Base-by-base conservation (phyloP, 2,329 filamentous ascomycete species). In the Cladorrhinum sp. region DNA sequence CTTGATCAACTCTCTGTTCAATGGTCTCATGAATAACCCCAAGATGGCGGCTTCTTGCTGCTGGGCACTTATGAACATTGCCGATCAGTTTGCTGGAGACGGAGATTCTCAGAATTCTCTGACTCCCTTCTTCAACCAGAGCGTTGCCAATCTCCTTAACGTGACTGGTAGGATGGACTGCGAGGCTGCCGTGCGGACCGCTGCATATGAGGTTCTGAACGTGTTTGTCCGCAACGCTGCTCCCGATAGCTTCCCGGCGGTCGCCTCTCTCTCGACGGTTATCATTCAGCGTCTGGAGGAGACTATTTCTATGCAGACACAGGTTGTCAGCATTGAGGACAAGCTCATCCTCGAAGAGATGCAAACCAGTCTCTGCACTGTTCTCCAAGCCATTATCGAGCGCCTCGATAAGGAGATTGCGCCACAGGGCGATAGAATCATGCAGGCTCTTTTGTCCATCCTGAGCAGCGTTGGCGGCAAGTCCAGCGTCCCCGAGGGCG, bases 21-120 rank as follows among this genome's bases (percentile, higher is more conserved):
- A 88, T 68, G 95, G 93, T 55, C 83, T 99, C 62, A 86, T 91
- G 62, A 93, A 90, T 78, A 95, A 90, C 74, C 89, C 92, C 62
- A 97, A 96, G 85, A 99, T 99, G 88, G 95, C 93, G 29, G 88
- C 92, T 58, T 99, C 95, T 27, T 98, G 95, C 86, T 99, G 95
- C 80, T 97, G 96, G 95, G 93, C 95, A 29, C 79, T 99, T 67
- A 98, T 99, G 91, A 99, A 98, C 78, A 80, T 99, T 72, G 93
- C 95, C 10, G 95, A 99, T 73, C 89, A 93, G 63, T 99, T 98
- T 73, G 91, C 92, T 27, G 92, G 92, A 60, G 93, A 97, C 58
- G 83, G 88, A 59, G 91, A 91, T 54, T 69, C 80, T 48, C 81
- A 88, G 69, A 99, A 98, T 78, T 84, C 92, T 49, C 81, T 99